These are phyloP conservation scores for Beta vulgaris DNA, from an alignment of 148 eudicot genomes.

Conservation along the genomic window DNA sequence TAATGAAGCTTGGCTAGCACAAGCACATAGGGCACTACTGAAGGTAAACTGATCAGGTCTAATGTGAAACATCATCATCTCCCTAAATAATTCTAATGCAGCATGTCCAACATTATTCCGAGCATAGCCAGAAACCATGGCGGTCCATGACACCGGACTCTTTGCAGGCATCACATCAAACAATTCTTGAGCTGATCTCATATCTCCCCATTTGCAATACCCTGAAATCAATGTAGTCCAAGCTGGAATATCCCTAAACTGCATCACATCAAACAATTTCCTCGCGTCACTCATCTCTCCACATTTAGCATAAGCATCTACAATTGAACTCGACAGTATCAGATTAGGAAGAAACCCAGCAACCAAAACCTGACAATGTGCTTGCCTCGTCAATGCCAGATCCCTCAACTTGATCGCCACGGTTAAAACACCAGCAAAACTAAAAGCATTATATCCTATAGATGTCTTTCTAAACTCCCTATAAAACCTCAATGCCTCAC, in stretches of 20 bases:
- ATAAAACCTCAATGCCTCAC: slow-evolving; percentile 57
- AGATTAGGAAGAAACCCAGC: slow-evolving; percentile 55
- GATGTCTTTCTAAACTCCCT: slow-evolving; percentile 42
- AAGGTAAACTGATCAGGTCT: slow-evolving; percentile 70
- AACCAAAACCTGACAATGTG: slow-evolving; percentile 65
- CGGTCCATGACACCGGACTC: slow-evolving; percentile 74
- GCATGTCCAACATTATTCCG: slow-evolving; percentile 45
- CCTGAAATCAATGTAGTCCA: slow-evolving; percentile 89
- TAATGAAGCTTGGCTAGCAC: slow-evolving; percentile 50
- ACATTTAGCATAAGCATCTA: slow-evolving; percentile 75
- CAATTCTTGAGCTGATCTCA: slow-evolving; percentile 57
- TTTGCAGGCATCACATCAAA: slow-evolving; percentile 70
- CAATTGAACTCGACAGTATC: slow-evolving; percentile 66
- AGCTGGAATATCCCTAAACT: slow-evolving; percentile 58
- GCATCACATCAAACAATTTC: slow-evolving; percentile 70
- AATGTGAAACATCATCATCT: slow-evolving; percentile 44
- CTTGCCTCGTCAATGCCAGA: slow-evolving; percentile 49
- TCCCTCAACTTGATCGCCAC: slow-evolving; percentile 59
- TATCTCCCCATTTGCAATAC: slow-evolving; percentile 65
- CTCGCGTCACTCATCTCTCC: slow-evolving; percentile 59
- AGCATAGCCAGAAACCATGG: slow-evolving; percentile 77
- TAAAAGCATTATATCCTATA: slow-evolving; percentile 55
- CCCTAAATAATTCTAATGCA: slow-evolving; percentile 50
- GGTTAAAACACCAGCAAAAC: slow-evolving; percentile 72
- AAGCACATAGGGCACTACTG: slow-evolving; percentile 62